Evolutionary conservation across 331 rosid genomes (phyloP).

Genomic region (Saraca asoca): DNA sequence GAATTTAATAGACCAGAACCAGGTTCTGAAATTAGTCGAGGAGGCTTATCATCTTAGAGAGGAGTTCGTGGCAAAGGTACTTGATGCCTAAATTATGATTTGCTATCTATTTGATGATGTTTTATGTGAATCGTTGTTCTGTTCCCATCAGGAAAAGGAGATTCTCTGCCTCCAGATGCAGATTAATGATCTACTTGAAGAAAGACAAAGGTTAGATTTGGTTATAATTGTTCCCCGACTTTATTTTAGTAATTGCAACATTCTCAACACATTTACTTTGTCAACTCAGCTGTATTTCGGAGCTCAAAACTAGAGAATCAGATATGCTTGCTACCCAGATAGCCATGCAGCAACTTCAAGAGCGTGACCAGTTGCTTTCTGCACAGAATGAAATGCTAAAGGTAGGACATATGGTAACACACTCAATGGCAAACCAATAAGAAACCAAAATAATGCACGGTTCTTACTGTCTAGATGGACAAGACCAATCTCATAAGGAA

Average conservation of each 20-base stretch:
- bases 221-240: not conserved
- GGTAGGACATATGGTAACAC: constrained; percentile 43
- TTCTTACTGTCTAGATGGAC: constrained; percentile 57
- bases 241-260: not conserved
- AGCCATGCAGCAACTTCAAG: constrained; percentile 64
- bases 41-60: constrained; percentile 73
- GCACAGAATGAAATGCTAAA: constrained; percentile 86
- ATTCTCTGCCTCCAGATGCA: constrained; percentile 55
- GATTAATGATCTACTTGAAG: constrained; percentile 63
- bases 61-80: constrained; percentile 68
- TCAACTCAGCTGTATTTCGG: constrained; percentile 59
- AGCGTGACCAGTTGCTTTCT: constrained; percentile 78
- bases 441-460: not conserved
- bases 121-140: constrained; percentile 23
- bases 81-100: constrained; percentile 1
- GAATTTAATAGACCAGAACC: constrained; percentile 76
- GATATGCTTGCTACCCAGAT: constrained; percentile 62
- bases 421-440: not conserved
- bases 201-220: constrained; percentile 66
- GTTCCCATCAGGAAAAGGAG: constrained; percentile 65
- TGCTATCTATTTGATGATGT: constrained; percentile 13
- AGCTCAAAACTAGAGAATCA: constrained; percentile 57
- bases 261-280: constrained; percentile 35
- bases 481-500: constrained; percentile 66
- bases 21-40: constrained; percentile 67